phyloP scores from a whole-genome alignment of 495 filamentous ascomycete genomes.

The Lepidopterella palustris region DNA sequence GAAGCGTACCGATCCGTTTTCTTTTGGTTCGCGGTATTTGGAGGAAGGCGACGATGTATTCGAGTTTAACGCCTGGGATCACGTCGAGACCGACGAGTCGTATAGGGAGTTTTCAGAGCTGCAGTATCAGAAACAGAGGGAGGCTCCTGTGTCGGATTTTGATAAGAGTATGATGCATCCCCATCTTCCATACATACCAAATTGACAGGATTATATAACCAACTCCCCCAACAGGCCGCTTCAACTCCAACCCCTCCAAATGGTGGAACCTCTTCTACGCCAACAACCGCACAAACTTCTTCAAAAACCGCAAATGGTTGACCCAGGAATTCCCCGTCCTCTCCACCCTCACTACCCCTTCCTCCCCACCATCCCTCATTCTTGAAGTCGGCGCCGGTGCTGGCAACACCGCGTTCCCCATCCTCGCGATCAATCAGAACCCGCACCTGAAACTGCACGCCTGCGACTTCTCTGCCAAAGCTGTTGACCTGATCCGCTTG shows the following conservation, averaged over 20 bases:
- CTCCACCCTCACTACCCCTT: conserved; percentile 56
- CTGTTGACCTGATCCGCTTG: conserved; percentile 77
- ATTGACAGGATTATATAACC: not conserved
- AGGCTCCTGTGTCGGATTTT: conserved; percentile 76
- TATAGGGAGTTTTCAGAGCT: conserved; percentile 74
- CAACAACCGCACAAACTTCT: conserved; percentile 92
- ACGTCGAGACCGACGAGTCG: conserved; percentile 77
- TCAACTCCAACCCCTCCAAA: conserved; percentile 82
- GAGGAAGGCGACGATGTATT: conserved; percentile 78
- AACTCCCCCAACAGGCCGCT: conserved; percentile 41
- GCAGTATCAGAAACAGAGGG: conserved; percentile 77
- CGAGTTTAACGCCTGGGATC: conserved; percentile 98
- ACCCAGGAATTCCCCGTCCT: conserved; percentile 90
- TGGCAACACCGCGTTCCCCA: conserved; percentile 91
- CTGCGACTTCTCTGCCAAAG: conserved; percentile 87
- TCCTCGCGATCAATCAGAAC: conserved; percentile 76
- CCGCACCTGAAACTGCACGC: conserved; percentile 72
- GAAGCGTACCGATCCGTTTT: conserved; percentile 86
- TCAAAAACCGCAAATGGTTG: conserved; percentile 97
- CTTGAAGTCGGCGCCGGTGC: conserved; percentile 93
- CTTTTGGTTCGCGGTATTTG: conserved; percentile 86
- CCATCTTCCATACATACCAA: not conserved
- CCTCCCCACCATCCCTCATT: conserved; percentile 55
- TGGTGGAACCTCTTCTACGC: conserved; percentile 98
- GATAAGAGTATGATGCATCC: conserved; percentile 50